These are phyloP conservation scores for Cladosporium velox DNA, from an alignment of 2,329 filamentous ascomycete genomes.

Conservation along the genomic window DNA sequence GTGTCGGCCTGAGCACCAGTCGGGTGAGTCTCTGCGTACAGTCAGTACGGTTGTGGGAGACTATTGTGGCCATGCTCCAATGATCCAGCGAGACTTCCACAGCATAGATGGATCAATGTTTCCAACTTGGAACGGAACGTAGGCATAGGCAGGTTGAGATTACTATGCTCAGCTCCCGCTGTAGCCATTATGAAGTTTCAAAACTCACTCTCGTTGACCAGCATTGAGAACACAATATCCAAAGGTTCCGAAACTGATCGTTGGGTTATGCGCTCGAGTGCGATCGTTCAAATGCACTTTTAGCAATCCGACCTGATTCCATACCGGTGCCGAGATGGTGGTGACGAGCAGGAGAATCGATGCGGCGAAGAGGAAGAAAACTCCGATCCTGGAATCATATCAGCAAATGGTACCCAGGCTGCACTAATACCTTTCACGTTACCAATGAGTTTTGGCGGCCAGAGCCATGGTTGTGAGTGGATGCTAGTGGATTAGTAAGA, in stretches of 20 bases:
- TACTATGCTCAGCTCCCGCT: not conserved
- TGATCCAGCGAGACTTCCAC: not conserved
- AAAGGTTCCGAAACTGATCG: constrained; percentile 61
- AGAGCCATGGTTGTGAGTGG: not conserved
- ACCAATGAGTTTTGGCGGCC: constrained; percentile 15
- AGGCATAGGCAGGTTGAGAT: not conserved
- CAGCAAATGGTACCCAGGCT: not conserved
- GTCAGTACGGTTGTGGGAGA: constrained; percentile 17
- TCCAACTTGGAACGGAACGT: not conserved
- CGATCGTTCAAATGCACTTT: constrained; percentile 52
- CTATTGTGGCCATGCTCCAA: not conserved
- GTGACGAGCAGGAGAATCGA: constrained; percentile 60
- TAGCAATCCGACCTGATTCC: constrained; percentile 57
- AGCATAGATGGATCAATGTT: not conserved
- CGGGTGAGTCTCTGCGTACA: constrained; percentile 25
- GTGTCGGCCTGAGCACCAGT: constrained; percentile 51
- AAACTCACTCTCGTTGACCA: constrained; percentile 12
- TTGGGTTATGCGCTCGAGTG: constrained; percentile 36
- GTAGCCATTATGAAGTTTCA: not conserved
- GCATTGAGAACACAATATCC: constrained; percentile 55
- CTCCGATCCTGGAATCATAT: constrained; percentile 46
- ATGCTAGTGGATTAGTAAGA: not conserved
- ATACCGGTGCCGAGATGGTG: constrained; percentile 61
- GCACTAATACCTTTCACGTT: not conserved
- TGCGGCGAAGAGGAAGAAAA: constrained; percentile 58